A percentile compares a stretch with the other conserved stretches of the same genome.
Evolutionary conservation across 495 filamentous ascomycete species (phyloP).

Genomic region (Thozetella sp.): DNA sequence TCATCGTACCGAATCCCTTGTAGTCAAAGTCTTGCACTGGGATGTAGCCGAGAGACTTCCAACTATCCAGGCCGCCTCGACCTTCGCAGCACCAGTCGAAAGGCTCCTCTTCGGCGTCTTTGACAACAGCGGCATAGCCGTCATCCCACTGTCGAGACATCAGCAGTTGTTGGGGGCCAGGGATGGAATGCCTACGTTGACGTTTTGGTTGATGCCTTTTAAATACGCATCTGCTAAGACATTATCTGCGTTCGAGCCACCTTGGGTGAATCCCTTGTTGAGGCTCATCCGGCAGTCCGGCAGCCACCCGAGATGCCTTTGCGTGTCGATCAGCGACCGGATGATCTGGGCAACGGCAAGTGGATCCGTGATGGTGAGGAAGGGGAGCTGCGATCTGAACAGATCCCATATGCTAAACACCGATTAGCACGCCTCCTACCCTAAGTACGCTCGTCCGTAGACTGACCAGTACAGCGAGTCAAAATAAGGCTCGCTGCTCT

Average conservation of each 20-base stretch:
- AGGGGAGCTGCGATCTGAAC: constrained; percentile 70
- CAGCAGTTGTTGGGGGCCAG: background rate
- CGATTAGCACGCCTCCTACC: constrained; percentile 14
- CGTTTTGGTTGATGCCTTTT: constrained; percentile 61
- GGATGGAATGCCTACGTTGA: constrained; percentile 50
- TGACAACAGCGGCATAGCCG: constrained; percentile 73
- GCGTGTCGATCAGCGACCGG: constrained; percentile 71
- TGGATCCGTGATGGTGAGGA: constrained; percentile 72
- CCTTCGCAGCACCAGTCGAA: constrained; percentile 72
- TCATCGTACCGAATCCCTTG: constrained; percentile 68
- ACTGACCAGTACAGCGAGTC: constrained; percentile 76
- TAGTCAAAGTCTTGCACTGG: constrained; percentile 70
- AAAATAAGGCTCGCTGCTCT: constrained; percentile 74
- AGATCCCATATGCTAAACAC: constrained; percentile 63
- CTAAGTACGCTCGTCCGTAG: background rate
- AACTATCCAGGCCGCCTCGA: constrained; percentile 66
- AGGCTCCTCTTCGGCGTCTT: constrained; percentile 76
- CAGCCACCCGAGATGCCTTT: constrained; percentile 67
- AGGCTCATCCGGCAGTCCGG: constrained; percentile 68
- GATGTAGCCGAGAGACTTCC: constrained; percentile 71
- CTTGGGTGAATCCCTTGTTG: constrained; percentile 75
- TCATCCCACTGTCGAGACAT: constrained; percentile 52
- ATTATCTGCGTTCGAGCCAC: constrained; percentile 81
- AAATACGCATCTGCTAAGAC: constrained; percentile 70
- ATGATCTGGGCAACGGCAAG: constrained; percentile 65